These are phyloP conservation scores for Fusarium sarcochroum DNA, from an alignment of 2,329 filamentous ascomycete species.

Conservation along the genomic window DNA sequence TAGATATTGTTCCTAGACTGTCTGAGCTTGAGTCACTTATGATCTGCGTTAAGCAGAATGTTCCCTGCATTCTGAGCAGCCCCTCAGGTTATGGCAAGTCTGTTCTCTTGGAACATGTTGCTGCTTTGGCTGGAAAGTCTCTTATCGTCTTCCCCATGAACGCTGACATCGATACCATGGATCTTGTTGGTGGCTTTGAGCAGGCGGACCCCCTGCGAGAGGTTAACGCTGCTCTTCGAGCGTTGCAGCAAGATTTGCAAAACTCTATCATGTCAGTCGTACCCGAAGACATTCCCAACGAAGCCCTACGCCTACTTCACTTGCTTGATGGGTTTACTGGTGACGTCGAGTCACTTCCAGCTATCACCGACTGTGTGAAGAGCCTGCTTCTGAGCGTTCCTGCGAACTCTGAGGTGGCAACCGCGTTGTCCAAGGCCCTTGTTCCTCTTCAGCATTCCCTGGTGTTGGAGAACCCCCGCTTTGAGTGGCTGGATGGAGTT, in stretches of 20 bases:
- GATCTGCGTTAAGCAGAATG: conserved; percentile 86
- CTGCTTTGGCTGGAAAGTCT: conserved; percentile 81
- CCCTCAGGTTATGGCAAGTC: conserved; percentile 91
- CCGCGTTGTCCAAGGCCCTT: conserved; percentile 63
- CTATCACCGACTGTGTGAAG: conserved; percentile 57
- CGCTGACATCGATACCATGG: conserved; percentile 95
- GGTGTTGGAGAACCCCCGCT: conserved; percentile 79
- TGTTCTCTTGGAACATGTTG: conserved; percentile 81
- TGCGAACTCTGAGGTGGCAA: conserved; percentile 61
- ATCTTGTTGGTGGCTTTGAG: conserved; percentile 96
- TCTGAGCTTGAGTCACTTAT: conserved; percentile 87
- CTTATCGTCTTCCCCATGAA: conserved; percentile 91
- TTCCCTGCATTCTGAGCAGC: conserved; percentile 91
- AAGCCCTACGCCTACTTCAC: conserved; percentile 66
- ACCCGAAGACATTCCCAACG: conserved; percentile 61
- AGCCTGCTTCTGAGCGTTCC: conserved; percentile 59
- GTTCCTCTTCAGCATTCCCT: conserved; percentile 66
- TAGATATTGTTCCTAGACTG: conserved; percentile 70
- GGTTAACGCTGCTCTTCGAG: conserved; percentile 69
- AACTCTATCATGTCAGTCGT: conserved; percentile 63
- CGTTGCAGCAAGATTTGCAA: conserved; percentile 67
- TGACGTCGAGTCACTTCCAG: conserved; percentile 55
- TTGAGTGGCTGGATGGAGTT: conserved; percentile 96
- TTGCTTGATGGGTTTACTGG: conserved; percentile 61
- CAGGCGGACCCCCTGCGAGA: conserved; percentile 87